Conservation (phyloP, 1,284 basidiomycete species). For the Irpex sp. region DNA sequence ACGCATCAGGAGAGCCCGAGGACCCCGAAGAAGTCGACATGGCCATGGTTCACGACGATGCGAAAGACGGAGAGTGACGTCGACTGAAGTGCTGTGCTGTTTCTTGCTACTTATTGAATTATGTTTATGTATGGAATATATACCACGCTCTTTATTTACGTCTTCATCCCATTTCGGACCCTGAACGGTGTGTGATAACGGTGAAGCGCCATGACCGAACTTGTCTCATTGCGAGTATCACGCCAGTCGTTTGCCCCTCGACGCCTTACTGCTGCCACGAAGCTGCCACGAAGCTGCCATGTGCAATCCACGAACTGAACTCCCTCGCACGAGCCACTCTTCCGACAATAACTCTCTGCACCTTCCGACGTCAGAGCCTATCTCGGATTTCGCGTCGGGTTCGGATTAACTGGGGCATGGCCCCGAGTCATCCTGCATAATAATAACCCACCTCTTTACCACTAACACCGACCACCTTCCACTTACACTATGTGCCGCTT, state of each 20-base stretch:
- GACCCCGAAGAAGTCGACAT: background rate
- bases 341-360: background rate
- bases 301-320: background rate
- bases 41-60: background rate
- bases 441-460: background rate
- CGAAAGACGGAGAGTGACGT: background rate
- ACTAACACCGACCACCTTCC: background rate
- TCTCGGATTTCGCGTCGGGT: background rate
- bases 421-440: background rate
- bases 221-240: background rate
- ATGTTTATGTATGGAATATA: background rate
- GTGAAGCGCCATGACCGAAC: background rate
- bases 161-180: background rate
- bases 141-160: background rate
- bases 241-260: background rate
- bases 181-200: background rate
- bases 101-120: background rate
- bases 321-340: background rate
- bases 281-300: too few species aligned
- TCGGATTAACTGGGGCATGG: background rate
- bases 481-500: constrained; percentile 84
- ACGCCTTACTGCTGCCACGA: background rate
- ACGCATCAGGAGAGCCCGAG: background rate
- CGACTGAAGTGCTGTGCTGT: background rate
- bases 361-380: background rate